Base-by-base conservation (phyloP, 495 filamentous ascomycete genomes). In the Lophiotrema nucula region DNA sequence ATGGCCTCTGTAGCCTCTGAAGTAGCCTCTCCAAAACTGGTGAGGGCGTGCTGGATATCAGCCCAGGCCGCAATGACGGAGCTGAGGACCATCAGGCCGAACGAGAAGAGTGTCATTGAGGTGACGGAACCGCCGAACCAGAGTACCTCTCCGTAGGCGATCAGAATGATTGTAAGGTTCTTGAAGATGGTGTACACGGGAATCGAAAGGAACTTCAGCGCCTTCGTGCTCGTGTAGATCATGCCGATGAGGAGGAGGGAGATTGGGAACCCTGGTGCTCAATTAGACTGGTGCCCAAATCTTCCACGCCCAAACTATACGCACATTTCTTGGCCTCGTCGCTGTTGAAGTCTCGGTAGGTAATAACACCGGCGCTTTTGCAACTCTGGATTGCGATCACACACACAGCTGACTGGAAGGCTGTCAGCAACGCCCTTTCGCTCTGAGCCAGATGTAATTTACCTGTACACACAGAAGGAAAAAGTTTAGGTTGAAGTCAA, bases 131-230 rank as follows among this genome's bases (percentile, higher is more conserved):
- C 93, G 58, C 93, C 93, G 69, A 99, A 99, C 93, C 93, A 99
- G 54, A 99, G 80, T 24, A 99, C 93, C 76, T 99, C 93, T 56
- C 93, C 93, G 67, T 99, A 99, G 47, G 93, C 93, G 67, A 97
- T 97, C 31, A 97, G 83, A 65, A 99, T 99, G 73, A 93, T 99
- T 47, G 93, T 97, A 78, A 99, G 73, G 73, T 99, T 99, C 81
- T 99, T 99, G 83, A 99, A 99, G 73, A 99, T 99, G 47, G 93
- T 99, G 77, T 99, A 99, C 3, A 99, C 93, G 12, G 93, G 93
- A 48, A 99, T 95, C 16, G 90, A 96, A 55, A 99, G 86, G 76
- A 84, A 97, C 73, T 97, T 92, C 46, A 99, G 85, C 19, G 93
- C 92, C 77, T 97, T 97, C 70, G 89, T 91, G 69, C 88, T 84